Evolutionary conservation across 345 rosid species (phyloP).

Genomic region (Eucalyptus viminalis): DNA sequence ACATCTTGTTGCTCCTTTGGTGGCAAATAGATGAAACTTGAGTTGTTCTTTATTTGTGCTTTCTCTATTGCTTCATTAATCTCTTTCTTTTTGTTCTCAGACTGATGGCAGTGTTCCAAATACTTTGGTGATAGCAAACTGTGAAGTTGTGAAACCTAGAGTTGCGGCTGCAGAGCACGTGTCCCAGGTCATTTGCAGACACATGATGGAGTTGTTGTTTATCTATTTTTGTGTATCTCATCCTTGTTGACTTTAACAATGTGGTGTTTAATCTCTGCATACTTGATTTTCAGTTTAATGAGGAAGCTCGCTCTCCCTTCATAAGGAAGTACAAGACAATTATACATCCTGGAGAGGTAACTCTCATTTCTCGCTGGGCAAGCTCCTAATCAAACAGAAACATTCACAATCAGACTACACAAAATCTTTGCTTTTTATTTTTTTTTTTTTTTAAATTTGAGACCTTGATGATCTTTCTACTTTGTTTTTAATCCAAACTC

Average conservation of each 20-base stretch:
- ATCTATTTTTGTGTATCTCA: not conserved
- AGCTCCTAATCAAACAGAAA: not conserved
- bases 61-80: not conserved
- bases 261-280: not conserved
- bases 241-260: not conserved
- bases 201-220: not conserved
- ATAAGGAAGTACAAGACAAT: slow-evolving; percentile 98
- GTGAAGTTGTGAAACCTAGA: slow-evolving; percentile 74
- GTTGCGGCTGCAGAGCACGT: slow-evolving; percentile 86
- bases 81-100: slow-evolving; percentile 15
- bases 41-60: not conserved
- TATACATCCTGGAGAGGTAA: slow-evolving; percentile 99
- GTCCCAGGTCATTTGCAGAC: slow-evolving; percentile 37
- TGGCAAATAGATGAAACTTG: not conserved
- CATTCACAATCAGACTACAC: not conserved
- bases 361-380: not conserved
- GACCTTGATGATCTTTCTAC: not conserved
- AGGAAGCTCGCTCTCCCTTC: slow-evolving; percentile 97
- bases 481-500: not conserved
- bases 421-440: not conserved
- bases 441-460: not conserved
- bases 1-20: not conserved
- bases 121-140: slow-evolving; percentile 81
- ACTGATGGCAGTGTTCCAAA: slow-evolving; percentile 91
- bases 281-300: slow-evolving; percentile 62